Evolutionary conservation across 1,284 basidiomycete genomes (phyloP).

Genomic region (Chalciporus sp.): DNA sequence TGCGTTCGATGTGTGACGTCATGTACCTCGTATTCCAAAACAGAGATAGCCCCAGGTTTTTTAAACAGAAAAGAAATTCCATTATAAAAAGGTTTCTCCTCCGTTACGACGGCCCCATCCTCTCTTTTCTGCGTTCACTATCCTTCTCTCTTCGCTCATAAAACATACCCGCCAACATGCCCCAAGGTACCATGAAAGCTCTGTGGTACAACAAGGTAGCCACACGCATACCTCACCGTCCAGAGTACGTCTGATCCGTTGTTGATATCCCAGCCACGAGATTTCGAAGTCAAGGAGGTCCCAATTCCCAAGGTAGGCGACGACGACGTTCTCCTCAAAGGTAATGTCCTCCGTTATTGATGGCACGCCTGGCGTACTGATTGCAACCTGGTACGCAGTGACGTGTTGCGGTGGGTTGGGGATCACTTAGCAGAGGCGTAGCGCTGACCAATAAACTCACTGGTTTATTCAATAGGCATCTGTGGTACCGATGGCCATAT

Average conservation of each 20-base stretch:
- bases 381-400: conserved; percentile 33
- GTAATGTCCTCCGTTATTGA: conserved; percentile 26
- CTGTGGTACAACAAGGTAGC: conserved; percentile 36
- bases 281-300: conserved; percentile 54
- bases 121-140: conserved; percentile 7
- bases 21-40: conserved; percentile 23
- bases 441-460: conserved; percentile 1
- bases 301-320: conserved; percentile 57
- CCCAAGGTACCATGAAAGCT: conserved; percentile 36
- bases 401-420: conserved; percentile 46
- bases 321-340: conserved; percentile 64
- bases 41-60: conserved; percentile 4
- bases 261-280: conserved; percentile 38
- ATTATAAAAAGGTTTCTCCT: conserved; percentile 25
- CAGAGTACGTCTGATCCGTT: conserved; percentile 12
- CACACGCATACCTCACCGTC: background rate
- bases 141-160: background rate
- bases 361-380: conserved; percentile 6
- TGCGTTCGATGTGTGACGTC: conserved; percentile 24
- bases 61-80: conserved; percentile 12
- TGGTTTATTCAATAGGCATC: conserved; percentile 45
- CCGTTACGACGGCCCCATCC: conserved; percentile 2
- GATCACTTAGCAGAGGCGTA: background rate
- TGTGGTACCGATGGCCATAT: conserved; percentile 82
- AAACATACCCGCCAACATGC: conserved; percentile 21